Base-by-base conservation (phyloP, 2,329 filamentous ascomycete genomes). In the Colletotrichum tropicicola region DNA sequence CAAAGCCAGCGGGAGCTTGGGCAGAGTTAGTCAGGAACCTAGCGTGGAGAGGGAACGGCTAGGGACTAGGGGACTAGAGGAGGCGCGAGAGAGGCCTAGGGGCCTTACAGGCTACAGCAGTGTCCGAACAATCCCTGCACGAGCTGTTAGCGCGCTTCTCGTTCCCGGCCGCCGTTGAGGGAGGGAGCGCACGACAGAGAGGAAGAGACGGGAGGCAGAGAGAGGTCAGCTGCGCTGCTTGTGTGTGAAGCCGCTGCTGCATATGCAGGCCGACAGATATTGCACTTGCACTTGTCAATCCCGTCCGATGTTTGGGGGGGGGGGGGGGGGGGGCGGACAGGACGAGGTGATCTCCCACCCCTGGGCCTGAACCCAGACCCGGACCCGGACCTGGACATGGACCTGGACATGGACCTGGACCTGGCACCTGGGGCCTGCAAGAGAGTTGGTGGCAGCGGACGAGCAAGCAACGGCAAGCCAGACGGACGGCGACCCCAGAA, bases 1-100 rank as follows among this genome's bases (percentile, higher is more conserved):
- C 62, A 56, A 51, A 61, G 49, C 56, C 49, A 47, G 58, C 41
- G 49, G 60, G 51, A 65, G 62, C 62, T 65, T 62, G 43, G 57
- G 37, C 49, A 47, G 17, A 54, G 62, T 61, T 65, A 65, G 62
- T 65, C 62, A 65, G 62, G 62, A 61, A 65, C 62, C 57, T 65
- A 65, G 62, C 57, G 49, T 39, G 57, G 44, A 56, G 37, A 65
- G 57, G 43, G 58, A 55, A 39, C 27, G 49, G 49, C 57, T 45
- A 61, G 44, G 57, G 49, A 41, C 43, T 44, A 48, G 28, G 35
- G n/a, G n/a, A n/a, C n/a, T n/a, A n/a, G 45, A 43, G 44, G 45
- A 45, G 53, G 39, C 17, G 51, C 35, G 30, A n/a, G 30, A 25
- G 44, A 19, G 28, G 53, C n/a, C 45, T 48, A 54, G 51, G 30